Conservation (phyloP, 768 basidiomycete genomes). For the Cyclocybe cylindracea region DNA sequence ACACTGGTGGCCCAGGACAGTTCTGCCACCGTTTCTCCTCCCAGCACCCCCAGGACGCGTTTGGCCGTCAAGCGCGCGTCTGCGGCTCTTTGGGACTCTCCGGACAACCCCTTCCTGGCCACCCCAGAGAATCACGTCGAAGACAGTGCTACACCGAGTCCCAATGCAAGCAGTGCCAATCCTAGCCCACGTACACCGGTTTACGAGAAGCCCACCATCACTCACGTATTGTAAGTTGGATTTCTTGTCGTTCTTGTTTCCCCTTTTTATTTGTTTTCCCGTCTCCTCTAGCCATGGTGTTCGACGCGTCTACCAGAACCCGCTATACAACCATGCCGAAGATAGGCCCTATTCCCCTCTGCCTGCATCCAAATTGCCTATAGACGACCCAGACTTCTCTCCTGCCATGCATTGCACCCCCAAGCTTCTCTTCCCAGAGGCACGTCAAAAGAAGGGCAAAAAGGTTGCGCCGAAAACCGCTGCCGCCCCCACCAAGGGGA, state of each 20-base stretch:
- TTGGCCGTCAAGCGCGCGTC: constrained; percentile 18
- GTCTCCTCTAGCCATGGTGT: constrained; percentile 60
- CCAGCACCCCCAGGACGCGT: constrained; percentile 36
- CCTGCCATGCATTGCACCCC: constrained; percentile 59
- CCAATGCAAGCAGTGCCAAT: constrained; percentile 21
- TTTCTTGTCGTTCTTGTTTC: not conserved
- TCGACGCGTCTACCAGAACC: constrained; percentile 61
- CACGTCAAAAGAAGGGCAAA: constrained; percentile 18
- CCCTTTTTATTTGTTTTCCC: no score
- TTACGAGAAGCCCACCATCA: constrained; percentile 61
- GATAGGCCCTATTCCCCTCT: no score
- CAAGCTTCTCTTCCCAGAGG: constrained; percentile 53
- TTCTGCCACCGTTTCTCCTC: constrained; percentile 32
- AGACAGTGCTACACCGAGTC: constrained; percentile 29
- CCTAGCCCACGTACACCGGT: constrained; percentile 40
- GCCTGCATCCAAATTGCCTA: constrained; percentile 54
- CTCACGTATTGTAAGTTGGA: constrained; percentile 70
- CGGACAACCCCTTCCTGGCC: constrained; percentile 70
- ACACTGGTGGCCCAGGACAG: no score
- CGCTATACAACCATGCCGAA: constrained; percentile 49
- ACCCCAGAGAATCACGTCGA: constrained; percentile 39
- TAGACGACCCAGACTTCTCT: constrained; percentile 69
- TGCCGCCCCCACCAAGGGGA: not conserved
- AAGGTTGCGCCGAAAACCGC: constrained; percentile 1
- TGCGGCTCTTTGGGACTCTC: constrained; percentile 54